Base-by-base conservation (phyloP, 371 early-diverging fungal genomes). In the Mortierella sp. region DNA sequence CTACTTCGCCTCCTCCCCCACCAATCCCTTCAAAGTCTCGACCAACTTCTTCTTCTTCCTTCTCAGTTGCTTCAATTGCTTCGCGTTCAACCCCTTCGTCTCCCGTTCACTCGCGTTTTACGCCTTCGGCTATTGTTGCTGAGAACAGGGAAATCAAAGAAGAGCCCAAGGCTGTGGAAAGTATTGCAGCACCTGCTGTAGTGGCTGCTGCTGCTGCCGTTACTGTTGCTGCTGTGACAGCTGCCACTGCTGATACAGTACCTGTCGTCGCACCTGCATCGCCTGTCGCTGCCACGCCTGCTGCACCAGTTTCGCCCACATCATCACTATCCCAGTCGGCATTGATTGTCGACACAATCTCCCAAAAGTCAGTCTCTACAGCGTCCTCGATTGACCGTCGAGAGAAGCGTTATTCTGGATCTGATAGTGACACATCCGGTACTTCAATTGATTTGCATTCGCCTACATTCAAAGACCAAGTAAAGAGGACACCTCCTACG, bases 371-470 rank as follows among this genome's bases (percentile, higher is more conserved):
- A 0, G 66, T 35, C 0, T 79, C 80, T 5, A 75, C 80, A 18
- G 62, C 68, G 5, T 79, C 80, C 0, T 79, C 80, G 5, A 28
- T 40, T 12, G 75, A 79, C 5, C 68, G 65, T 22, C 67, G 80
- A 9, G 63, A 67, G 35, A 79, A 64, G 54, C 72, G 77, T 3
- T 68, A 72, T 62, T 75, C 72, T 62, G 73, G 73, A 35, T 77
- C 72, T 12, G 75, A 67, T 26, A 79, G 80, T 28, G 80, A 79
- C 20, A 79, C 80, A 12, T 79, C 80, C 9, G 80, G 64, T 14
- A 79, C 80, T 0, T 79, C 80, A 1, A 79, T 79, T 20, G 80
- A 78, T 40, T 61, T 75, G 26, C 84, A 72, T 60, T 83, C 78
- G 26, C 78, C 75, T 28, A 66, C 75, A 20, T 37, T 51, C 51